Base-by-base conservation (phyloP, 75 land plant species). In the Ceratopteris richardii region DNA sequence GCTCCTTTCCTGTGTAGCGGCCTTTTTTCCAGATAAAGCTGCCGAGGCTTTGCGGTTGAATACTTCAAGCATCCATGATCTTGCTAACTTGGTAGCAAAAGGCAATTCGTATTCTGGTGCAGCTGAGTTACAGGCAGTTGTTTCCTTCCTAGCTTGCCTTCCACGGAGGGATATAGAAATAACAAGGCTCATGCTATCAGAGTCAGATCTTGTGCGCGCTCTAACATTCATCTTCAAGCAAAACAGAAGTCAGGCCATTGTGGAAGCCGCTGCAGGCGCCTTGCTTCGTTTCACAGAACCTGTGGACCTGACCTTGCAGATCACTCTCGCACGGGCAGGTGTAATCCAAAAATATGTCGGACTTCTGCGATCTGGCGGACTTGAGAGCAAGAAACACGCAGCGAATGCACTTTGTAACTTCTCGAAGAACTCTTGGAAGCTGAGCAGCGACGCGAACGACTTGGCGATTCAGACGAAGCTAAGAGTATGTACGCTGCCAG, bases 341-440 rank as follows among this genome's bases (percentile, higher is more conserved):
- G 68, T 75, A 31, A 71, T 75, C 9, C 58, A 66, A 37, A 51
- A 22, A 23, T 51, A 73, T 21, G 75, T 75, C 17, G 44, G 42
- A n/a, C 56, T 71, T 0, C 50, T 75, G 31, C 42, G 72, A 24
- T 47, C 76, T 16, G 58, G 68, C 20, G 56, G 76, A 23, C 24
- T 29, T 29, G 23, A 58, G 25, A 59, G 68, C 11, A 71, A 61
- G 47, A 31, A 33, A 23, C 16, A 57, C 12, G 75, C 77, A n/a
- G 75, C 76, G 10, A 48, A 27, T 30, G 75, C 76, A 18, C 68
- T 75, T 25, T 62, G 47, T 10, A 57, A 75, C 37, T 75, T 75
- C 28, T 75, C 77, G 13, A 42, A 18, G 28, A 70, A 57, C 48
- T 72, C 72, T 13, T 29, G 47, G 21, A 2, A 24, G 20, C 42